phyloP scores from a whole-genome alignment of 2,329 filamentous ascomycete genomes.

The Colletotrichum brevisporum region DNA sequence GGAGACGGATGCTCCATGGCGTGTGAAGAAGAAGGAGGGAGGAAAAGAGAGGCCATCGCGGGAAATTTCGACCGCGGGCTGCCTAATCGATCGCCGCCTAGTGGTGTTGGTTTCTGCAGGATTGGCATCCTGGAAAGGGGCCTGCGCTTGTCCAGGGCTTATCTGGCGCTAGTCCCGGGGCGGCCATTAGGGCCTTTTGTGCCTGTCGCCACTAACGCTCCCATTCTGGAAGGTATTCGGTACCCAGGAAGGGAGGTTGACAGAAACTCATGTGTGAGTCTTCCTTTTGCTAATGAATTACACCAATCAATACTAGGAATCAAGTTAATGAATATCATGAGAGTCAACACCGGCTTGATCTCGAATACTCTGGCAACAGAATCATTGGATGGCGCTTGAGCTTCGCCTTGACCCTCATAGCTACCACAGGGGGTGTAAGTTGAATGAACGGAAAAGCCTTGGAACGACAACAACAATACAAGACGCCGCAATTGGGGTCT shows the following conservation, averaged over 20 bases:
- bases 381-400: too few species aligned
- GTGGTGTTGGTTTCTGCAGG: slow-evolving; percentile 2
- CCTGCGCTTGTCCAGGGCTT: neutral
- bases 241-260: too few species aligned
- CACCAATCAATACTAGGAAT: neutral
- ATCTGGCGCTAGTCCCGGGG: neutral
- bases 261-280: too few species aligned
- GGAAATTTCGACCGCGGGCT: neutral
- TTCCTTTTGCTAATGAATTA: too few species aligned
- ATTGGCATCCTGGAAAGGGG: slow-evolving; percentile 5
- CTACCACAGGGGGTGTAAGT: too few species aligned
- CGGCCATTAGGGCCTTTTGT: neutral
- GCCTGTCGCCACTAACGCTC: neutral
- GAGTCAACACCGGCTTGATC: too few species aligned
- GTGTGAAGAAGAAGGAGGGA: neutral
- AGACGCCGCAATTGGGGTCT: too few species aligned
- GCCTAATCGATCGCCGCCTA: too few species aligned
- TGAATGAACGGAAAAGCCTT: too few species aligned
- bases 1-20: neutral
- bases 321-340: neutral
- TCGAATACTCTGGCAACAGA: too few species aligned
- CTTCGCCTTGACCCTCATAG: too few species aligned
- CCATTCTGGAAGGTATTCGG: neutral
- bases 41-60: slow-evolving; percentile 8
- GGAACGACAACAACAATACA: too few species aligned